A percentile compares a stretch with the other conserved stretches of the same genome.
These are phyloP conservation scores for Bacterosira constricta DNA, from an alignment of 108 stramenopile genomes.

Conservation along the genomic window DNA sequence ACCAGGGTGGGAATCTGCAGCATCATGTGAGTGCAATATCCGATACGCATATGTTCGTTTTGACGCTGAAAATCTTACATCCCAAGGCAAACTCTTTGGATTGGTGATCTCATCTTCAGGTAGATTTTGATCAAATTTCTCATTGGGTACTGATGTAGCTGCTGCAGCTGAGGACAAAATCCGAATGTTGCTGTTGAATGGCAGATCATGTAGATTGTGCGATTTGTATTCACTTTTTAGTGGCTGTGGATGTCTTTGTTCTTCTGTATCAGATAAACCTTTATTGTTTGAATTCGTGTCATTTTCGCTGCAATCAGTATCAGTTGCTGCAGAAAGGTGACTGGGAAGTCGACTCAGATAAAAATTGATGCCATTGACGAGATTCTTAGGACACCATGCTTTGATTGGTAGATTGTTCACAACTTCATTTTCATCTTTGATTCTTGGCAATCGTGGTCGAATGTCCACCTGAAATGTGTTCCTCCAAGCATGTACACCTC, in stretches of 20 bases:
- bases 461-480: slow-evolving; percentile 90
- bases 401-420: neutral
- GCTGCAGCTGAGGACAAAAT: slow-evolving; percentile 51
- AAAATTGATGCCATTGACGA: slow-evolving; percentile 67
- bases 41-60: slow-evolving; percentile 79
- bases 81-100: slow-evolving; percentile 65
- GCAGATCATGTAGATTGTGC: slow-evolving; percentile 2
- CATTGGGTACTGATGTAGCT: slow-evolving; percentile 30
- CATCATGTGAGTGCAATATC: slow-evolving; percentile 50
- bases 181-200: slow-evolving; percentile 25
- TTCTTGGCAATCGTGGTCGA: slow-evolving; percentile 21
- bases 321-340: neutral
- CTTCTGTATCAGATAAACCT: slow-evolving; percentile 8
- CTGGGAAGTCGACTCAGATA: slow-evolving; percentile 47
- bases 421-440: neutral
- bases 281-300: slow-evolving; percentile 4
- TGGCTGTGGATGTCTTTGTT: slow-evolving; percentile 1
- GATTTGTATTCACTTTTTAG: slow-evolving; percentile 1
- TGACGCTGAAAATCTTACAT: slow-evolving; percentile 82
- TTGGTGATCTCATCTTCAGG: slow-evolving; percentile 32
- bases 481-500: slow-evolving; percentile 84
- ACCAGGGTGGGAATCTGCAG: slow-evolving; percentile 7
- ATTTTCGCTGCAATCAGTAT: slow-evolving; percentile 8
- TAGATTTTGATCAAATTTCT: slow-evolving; percentile 39
- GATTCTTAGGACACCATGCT: slow-evolving; percentile 43